Conservation (phyloP, 768 basidiomycete species). For the Cyclocybe aegerita region DNA sequence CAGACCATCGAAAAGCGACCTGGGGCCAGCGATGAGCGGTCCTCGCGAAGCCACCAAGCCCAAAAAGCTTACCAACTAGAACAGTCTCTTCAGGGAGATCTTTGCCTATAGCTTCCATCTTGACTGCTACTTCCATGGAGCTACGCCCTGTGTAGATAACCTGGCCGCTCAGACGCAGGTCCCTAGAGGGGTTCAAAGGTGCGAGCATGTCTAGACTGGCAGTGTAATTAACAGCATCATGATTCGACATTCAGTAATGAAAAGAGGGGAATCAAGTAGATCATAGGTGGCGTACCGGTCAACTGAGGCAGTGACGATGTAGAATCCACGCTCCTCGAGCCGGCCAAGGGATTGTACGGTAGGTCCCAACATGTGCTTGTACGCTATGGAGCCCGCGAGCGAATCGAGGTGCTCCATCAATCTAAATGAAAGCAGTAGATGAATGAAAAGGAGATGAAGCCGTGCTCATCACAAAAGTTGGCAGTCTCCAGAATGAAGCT, state of each 20-base stretch:
- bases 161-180: conserved; percentile 76
- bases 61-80: conserved; percentile 50
- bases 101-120: conserved; percentile 68
- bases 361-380: conserved; percentile 79
- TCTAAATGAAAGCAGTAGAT: conserved; percentile 24
- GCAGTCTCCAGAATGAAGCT: neutral
- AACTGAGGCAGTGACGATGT: conserved; percentile 82
- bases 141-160: conserved; percentile 76
- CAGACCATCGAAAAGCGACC: conserved; percentile 95
- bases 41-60: neutral
- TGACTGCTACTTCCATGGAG: conserved; percentile 85
- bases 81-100: conserved; percentile 56
- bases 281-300: conserved; percentile 49
- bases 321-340: conserved; percentile 66
- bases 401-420: conserved; percentile 83
- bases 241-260: too few species aligned
- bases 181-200: conserved; percentile 55
- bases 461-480: neutral
- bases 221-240: neutral
- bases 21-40: conserved; percentile 20
- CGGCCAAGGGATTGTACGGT: conserved; percentile 51
- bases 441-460: too few species aligned
- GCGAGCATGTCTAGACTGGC: conserved; percentile 66
- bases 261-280: too few species aligned
- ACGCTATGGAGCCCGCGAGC: conserved; percentile 81